Percentiles rank a stretch among this genome's conserved stretches.
These are phyloP conservation scores for Tetrahymena malaccensis DNA, from an alignment of 73 alveolate genomes.

Conservation along the genomic window DNA sequence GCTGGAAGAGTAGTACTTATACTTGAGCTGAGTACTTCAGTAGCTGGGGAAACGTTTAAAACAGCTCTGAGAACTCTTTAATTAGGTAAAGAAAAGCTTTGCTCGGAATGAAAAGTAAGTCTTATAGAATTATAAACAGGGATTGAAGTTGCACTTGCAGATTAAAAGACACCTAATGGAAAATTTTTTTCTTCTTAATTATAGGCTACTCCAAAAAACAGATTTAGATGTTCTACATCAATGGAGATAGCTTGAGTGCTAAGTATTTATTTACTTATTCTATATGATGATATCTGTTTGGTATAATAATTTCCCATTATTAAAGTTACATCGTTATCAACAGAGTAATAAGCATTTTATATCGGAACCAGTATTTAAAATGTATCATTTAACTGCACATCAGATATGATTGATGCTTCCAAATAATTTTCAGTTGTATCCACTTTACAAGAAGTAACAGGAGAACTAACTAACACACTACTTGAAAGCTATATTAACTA, in stretches of 20 bases:
- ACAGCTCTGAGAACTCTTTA: background rate
- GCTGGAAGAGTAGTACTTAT: background rate
- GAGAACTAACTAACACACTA: background rate
- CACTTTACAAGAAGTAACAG: background rate
- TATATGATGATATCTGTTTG: background rate
- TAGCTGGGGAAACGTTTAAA: background rate
- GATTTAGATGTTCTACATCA: background rate
- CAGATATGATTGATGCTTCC: background rate
- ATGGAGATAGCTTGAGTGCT: background rate
- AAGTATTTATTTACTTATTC: background rate
- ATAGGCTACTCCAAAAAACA: background rate
- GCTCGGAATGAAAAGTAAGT: background rate
- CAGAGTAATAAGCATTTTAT: background rate
- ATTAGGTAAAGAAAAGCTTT: background rate
- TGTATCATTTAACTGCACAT: background rate
- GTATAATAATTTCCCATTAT: background rate
- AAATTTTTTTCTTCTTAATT: background rate
- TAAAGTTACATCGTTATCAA: background rate
- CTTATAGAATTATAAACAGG: background rate
- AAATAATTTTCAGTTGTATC: background rate
- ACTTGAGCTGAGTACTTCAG: background rate
- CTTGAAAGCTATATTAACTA: background rate
- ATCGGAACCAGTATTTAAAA: background rate
- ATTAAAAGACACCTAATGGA: background rate
- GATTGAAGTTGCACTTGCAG: background rate